phyloP scores from a whole-genome alignment of 495 filamentous ascomycete species.

The Corynascus novoguineensis region DNA sequence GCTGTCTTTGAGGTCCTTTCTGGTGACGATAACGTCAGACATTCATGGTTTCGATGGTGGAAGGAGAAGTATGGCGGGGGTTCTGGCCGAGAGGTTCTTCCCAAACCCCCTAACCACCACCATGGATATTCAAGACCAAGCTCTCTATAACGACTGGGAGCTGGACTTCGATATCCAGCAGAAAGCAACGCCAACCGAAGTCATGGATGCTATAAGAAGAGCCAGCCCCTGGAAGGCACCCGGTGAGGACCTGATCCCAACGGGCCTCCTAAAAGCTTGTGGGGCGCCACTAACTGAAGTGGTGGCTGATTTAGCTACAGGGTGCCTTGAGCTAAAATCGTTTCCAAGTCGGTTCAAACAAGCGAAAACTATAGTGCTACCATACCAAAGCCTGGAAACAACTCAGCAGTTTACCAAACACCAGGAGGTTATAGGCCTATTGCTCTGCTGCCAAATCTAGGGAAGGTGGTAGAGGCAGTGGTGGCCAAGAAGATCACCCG shows the following conservation, averaged over 20 bases:
- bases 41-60: too few species aligned
- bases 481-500: background rate
- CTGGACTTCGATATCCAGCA: background rate
- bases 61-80: too few species aligned
- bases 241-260: conserved; percentile 1
- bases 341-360: background rate
- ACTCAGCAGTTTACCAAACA: background rate
- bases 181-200: background rate
- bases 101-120: background rate
- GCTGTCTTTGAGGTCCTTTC: background rate
- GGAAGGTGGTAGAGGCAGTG: background rate
- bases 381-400: background rate
- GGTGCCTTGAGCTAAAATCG: background rate
- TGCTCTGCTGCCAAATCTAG: background rate
- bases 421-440: background rate
- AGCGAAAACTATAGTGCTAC: background rate
- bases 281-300: background rate
- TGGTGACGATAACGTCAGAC: background rate
- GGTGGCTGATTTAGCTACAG: background rate
- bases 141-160: background rate
- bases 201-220: background rate
- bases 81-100: background rate
- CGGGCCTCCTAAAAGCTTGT: background rate
- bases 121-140: conserved; percentile 1
- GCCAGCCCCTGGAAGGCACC: conserved; percentile 4